Base-by-base conservation (phyloP, 179 eudicot genomes). In the Pouteria campechiana region DNA sequence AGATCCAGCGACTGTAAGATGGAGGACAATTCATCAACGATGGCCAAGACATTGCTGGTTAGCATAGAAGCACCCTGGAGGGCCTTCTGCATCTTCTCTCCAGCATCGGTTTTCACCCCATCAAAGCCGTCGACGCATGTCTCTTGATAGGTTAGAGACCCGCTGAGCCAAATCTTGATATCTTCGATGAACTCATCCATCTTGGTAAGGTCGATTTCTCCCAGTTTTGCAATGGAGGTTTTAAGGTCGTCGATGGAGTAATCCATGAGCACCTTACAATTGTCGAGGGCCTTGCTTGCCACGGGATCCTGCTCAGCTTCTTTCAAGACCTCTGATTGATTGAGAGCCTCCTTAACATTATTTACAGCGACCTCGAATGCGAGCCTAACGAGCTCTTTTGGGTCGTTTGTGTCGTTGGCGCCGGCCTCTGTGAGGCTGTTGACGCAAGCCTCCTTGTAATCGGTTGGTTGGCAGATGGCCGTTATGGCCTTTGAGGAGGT, bases 41-140 rank as follows among this genome's bases (percentile, higher is more conserved):
- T 72, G 24, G 74, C 75, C 2, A 84, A 50, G 1, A 70, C 77
- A 28, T 84, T 81, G 34, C 79, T 63, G 0, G 60, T 51, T 1
- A 80, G 49, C 38, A 80, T 83, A 13, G 50, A 13, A 0, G 86
- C 53, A 3, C 38, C 44, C n/a, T 62, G 54, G 43, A 84, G 46
- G 9, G 77, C 14, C 0, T 50, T 33, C 41, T 68, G 62, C 83
- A 84, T 67, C 48, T 67, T 77, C 10, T 60, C 41, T 0, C 76
- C 76, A 6, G 73, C 63, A 11, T 77, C 72, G 0, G 74, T 54
- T 0, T 73, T 76, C 0, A 78, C 56, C 49, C 76, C 71, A 44
- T 73, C 69, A 13, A 83, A 83, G 0, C 68, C 81, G 6, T 79
- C 85, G 7, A 73, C 37, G 33, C 94, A 83, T 2, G 76, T 69